Evolutionary conservation across 2,329 filamentous ascomycete genomes (phyloP), one percentile per base, ranked within the genome.

Genomic region (Colletotrichum melonis): DNA sequence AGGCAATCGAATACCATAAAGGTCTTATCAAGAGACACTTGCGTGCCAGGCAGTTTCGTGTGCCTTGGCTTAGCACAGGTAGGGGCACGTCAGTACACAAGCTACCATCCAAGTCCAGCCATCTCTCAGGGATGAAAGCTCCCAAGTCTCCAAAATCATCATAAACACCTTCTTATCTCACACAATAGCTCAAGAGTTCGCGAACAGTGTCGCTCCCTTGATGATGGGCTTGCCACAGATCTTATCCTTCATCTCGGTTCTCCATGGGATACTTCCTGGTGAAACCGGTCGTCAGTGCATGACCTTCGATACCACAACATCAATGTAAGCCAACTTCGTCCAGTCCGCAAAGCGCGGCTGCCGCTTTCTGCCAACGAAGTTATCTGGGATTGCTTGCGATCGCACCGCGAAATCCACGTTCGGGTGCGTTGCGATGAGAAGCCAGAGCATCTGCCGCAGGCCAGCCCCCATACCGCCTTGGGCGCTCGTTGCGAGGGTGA

Each of bases 21-120:
- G 5, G 88, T 77, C 16, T 81, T 83, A 26, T 86, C 84, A 49
- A 88, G 84, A 1, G 87, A 86, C 19, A 90, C 82, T 73, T 87
- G 83, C 12, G 86, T 84, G 0, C 81, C 3, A 79, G 81, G 28
- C 83, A 85, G 1, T 86, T 80, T 1, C 88, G 78, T 3, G 86
- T 79, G 0, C 88, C 88, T 67, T 85, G 89, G 0, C 87, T 88
- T 66, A 89, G 88, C 7, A 84, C 83, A 0, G 78, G 75, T 2
- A 79, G 76, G 0, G 81, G 81, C 66, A 83, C 75, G 26, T 80
- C 76, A 49, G 78, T 79, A 22, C 79, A 66, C 4, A 72, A 65
- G 24, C 46, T 76, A 7, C 38, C 67, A 4, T 78, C 71, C 32
- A 4, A 32, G 3, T 62, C 22, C 24, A 67, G 24, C 80, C 81